Base-by-base conservation (phyloP, 1,284 basidiomycete genomes). In the Naganishia sp. region DNA sequence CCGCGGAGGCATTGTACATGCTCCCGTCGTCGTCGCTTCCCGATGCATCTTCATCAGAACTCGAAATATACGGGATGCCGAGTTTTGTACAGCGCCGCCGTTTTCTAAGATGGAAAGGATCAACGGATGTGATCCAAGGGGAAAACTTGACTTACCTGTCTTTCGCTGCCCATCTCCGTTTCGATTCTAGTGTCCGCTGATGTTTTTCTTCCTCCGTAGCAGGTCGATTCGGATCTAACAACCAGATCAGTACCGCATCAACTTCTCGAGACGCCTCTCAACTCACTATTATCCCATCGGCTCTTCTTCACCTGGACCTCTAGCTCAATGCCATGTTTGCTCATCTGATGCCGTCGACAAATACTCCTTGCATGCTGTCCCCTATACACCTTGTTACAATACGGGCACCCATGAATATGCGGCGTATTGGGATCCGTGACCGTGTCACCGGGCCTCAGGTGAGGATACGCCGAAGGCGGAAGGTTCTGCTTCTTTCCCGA, bases 291-390 rank as follows among this genome's bases (percentile, higher is more conserved):
- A 72, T 85, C 84, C 84, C 84, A 85, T 42, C 84, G 76, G 11
- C 82, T 84, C 49, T 83, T 74, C 35, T 83, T 77, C 42, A 81
- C 80, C 72, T 85, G 84, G 6, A 78, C 72, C 35, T 75, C 76
- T 52, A 85, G 70, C 1, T 82, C 82, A 39, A 85, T 83, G 32
- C 79, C 81, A 72, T 85, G 84, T 72, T 84, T 84, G 72, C 84
- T 83, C 72, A 83, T 81, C 57, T 84, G 72, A 72, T 85, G 84
- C 50, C 84, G 71, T 43, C 83, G 76, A 75, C 83, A 84, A 65
- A 85, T 84, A 71, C 81, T 82, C 57, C 84, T 74, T 0, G 82
- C 83, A 65, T 85, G 83, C 70, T 82, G 82, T 17, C 84, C 84
- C 50, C 77, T 79, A 70, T 85, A 85, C 18, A 74, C 75, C 71